Evolutionary conservation across 345 rosid genomes (phyloP).

Genomic region (Nephelium lappaceum): DNA sequence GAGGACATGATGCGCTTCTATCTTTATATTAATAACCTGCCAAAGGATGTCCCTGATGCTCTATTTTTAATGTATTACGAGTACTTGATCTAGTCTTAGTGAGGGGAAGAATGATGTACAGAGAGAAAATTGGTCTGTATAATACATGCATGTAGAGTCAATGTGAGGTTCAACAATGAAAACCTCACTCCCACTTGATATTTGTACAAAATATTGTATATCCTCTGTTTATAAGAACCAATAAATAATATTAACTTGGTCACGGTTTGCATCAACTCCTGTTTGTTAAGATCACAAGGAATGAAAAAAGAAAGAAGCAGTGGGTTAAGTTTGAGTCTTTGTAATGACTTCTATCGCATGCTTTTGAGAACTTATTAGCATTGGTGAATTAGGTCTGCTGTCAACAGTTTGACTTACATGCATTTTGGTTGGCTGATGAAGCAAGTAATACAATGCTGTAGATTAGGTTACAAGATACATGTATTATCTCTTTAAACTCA

Average conservation of each 20-base stretch:
- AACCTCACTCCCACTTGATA: constrained; percentile 7
- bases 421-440: too few species aligned
- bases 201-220: constrained; percentile 23
- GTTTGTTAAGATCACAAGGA: too few species aligned
- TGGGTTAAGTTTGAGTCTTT: not conserved
- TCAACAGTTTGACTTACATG: not conserved
- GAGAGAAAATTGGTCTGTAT: constrained; percentile 13
- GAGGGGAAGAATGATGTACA: constrained; percentile 2
- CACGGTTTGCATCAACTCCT: not conserved
- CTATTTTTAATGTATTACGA: constrained; percentile 53
- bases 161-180: constrained; percentile 16
- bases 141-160: constrained; percentile 20
- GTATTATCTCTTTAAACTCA: not conserved
- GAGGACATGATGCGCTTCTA: constrained; percentile 49
- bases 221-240: not conserved
- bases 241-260: constrained; percentile 2
- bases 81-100: constrained; percentile 37
- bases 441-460: too few species aligned
- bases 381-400: not conserved
- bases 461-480: not conserved
- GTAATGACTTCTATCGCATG: not conserved
- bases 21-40: constrained; percentile 43
- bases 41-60: constrained; percentile 46
- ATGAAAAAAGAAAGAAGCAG: not conserved
- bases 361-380: not conserved